Evolutionary conservation across 2,329 filamentous ascomycete species (phyloP).

Genomic region (Cyphellophora europaea): DNA sequence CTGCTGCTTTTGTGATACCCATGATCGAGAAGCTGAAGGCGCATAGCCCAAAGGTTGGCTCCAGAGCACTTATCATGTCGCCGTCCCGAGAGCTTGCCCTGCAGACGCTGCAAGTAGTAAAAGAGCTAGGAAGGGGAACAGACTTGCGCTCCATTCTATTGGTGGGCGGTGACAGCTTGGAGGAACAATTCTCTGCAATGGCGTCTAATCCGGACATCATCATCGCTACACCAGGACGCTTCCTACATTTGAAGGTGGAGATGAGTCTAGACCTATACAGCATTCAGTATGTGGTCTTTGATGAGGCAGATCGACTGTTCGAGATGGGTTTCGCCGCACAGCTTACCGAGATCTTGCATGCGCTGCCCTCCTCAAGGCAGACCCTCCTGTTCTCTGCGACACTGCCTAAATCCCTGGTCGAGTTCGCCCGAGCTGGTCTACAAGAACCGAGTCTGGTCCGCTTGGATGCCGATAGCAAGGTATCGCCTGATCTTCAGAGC

Average conservation of each 20-base stretch:
- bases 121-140: slow-evolving; percentile 82
- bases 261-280: slow-evolving; percentile 89
- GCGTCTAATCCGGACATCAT: slow-evolving; percentile 92
- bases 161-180: slow-evolving; percentile 88
- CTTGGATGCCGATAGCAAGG: slow-evolving; percentile 87
- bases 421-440: slow-evolving; percentile 87
- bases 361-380: slow-evolving; percentile 73
- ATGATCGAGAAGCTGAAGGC: slow-evolving; percentile 91
- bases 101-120: slow-evolving; percentile 92
- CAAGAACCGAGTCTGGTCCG: slow-evolving; percentile 87
- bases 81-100: slow-evolving; percentile 89
- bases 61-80: slow-evolving; percentile 78
- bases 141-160: slow-evolving; percentile 84
- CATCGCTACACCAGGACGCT: slow-evolving; percentile 92
- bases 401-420: slow-evolving; percentile 83
- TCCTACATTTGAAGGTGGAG: slow-evolving; percentile 92
- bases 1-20: slow-evolving; percentile 92
- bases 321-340: slow-evolving; percentile 98
- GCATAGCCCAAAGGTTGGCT: slow-evolving; percentile 79
- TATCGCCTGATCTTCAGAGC: slow-evolving; percentile 90
- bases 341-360: slow-evolving; percentile 83
- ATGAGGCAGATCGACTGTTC: slow-evolving; percentile 93
- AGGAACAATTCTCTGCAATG: slow-evolving; percentile 92
- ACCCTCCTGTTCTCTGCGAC: slow-evolving; percentile 94
- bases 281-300: slow-evolving; percentile 89